Evolutionary conservation across 2,329 filamentous ascomycete species (phyloP), one percentile per base, ranked within the genome.

Genomic region (Penicillium sp.): DNA sequence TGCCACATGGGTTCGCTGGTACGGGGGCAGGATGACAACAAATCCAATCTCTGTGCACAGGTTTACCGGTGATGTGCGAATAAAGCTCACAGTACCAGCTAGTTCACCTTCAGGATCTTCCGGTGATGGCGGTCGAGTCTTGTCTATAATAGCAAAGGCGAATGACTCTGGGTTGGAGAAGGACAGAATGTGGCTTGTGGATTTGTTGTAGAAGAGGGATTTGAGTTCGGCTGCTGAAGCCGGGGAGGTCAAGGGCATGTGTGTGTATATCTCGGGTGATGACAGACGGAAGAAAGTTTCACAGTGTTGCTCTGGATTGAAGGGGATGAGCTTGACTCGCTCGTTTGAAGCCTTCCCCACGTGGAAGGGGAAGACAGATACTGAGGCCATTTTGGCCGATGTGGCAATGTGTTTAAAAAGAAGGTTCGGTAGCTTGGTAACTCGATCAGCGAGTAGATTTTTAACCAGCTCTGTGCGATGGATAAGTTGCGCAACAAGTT

Each of bases 311-410:
- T 57, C 48, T n/a, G 57, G 62, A 16, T 64, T 51, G 36, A 66
- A 59, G 0, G 63, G 60, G 19, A 56, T 43, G 12, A 67, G 61
- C 35, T 67, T 67, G 9, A 64, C 37, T 4, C 63, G 61, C 4
- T 61, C 45, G 28, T 64, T 64, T 44, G 58, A 59, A 11, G 38
- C 16, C 1, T 48, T 40, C 2, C 31, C 28, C 11, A 56, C 44
- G 8, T 55, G 28, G 31, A 61, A 62, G 2, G 22, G 53, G 26
- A 63, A 63, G 12, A 25, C 2, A 2, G 57, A 60, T 1, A 14
- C 8, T 35, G 31, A 22, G 1, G 43, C 12, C 60, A 61, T 62
- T 19, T 9, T 11, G 22, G 22, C 10, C 17, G n/a, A 5, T 9
- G 4, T 4, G 11, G 26, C 6, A 26, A n/a, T 30, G 7, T 8